Evolutionary conservation across 257 asterid species (phyloP), one percentile per base, ranked within the genome.

Genomic region (Lycium barbarum): DNA sequence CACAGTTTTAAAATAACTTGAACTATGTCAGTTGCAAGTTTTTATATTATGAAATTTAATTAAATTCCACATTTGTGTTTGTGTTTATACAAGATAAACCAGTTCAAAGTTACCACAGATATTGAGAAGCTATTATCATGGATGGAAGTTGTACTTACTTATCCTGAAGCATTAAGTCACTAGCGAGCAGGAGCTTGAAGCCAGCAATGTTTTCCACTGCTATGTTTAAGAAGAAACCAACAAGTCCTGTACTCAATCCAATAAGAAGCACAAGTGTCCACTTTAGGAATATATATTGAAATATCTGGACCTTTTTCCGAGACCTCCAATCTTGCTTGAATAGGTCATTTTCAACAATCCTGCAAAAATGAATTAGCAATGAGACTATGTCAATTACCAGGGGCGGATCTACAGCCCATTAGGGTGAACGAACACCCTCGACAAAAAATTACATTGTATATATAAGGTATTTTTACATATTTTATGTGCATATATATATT

Each of bases 241-340:
- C 97, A 78, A 93, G 84, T 18, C 97, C 99, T 2, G 98, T 95
- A 88, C 88, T 26, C 86, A 92, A 82, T 78, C 99, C 99, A 62
- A 96, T 95, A 85, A 93, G 98, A 86, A 96, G 98, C 63, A 94
- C 97, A 73, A 96, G 97, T 57, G 98, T 88, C 99, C 99, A 96
- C 87, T 96, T 96, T 68, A 93, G 94, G 83, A 92, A 89, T 74
- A 96, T 82, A 87, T 94, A 96, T 91, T 96, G 98, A 90, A 85
- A 88, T 80, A 96, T 96, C 88, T 96, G 89, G 43, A 87, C 87
- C 88, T 83, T 92, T 85, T 92, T 94, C 90, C 99, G 90, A 65
- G 98, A 91, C 86, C 99, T 93, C 99, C 99, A 96, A 83, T 96
- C 98, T 90, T 96, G 95, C 92, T 93, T 96, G 85, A 96, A 91